Evolutionary conservation across 2,329 filamentous ascomycete species (phyloP).

Genomic region (Xylariaceae sp.): DNA sequence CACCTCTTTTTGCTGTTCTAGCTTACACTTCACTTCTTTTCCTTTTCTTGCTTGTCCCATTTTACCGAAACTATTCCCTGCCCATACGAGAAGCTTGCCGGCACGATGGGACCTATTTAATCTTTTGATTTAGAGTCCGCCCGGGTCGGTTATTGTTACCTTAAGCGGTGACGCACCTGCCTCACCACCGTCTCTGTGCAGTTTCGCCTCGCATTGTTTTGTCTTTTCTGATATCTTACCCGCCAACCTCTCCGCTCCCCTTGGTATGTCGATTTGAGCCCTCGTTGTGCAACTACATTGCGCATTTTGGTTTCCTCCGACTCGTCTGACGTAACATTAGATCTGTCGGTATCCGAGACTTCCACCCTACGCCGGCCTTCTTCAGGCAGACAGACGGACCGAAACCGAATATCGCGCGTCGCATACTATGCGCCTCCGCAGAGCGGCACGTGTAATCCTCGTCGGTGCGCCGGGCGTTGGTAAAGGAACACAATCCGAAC

Average conservation of each 20-base stretch:
- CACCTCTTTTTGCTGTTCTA: not conserved
- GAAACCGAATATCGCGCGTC: constrained; percentile 9
- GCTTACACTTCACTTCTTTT: not conserved
- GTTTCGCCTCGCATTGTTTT: constrained; percentile 2
- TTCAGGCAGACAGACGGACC: constrained; percentile 7
- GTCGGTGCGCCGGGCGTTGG: constrained; percentile 95
- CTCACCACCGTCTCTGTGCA: not conserved
- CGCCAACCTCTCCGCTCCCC: too few relatives aligned
- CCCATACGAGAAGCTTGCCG: constrained; percentile 2
- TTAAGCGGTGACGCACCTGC: constrained; percentile 2
- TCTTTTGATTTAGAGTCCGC: constrained; percentile 7
- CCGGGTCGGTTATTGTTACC: constrained; percentile 2
- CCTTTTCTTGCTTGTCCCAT: not conserved
- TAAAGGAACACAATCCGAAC: constrained; percentile 92
- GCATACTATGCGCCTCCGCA: constrained; percentile 58
- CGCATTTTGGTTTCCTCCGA: not conserved
- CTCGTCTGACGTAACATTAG: not conserved
- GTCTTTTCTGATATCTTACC: too few relatives aligned
- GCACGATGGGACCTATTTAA: constrained; percentile 12
- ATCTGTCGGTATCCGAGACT: constrained; percentile 2
- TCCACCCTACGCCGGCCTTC: not conserved
- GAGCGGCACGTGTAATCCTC: constrained; percentile 87
- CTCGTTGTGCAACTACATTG: too few relatives aligned
- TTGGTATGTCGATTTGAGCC: too few relatives aligned
- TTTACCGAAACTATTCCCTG: too few relatives aligned